Base-by-base conservation (phyloP, 805 yeast genomes). In the Teunomyces gatunensis region DNA sequence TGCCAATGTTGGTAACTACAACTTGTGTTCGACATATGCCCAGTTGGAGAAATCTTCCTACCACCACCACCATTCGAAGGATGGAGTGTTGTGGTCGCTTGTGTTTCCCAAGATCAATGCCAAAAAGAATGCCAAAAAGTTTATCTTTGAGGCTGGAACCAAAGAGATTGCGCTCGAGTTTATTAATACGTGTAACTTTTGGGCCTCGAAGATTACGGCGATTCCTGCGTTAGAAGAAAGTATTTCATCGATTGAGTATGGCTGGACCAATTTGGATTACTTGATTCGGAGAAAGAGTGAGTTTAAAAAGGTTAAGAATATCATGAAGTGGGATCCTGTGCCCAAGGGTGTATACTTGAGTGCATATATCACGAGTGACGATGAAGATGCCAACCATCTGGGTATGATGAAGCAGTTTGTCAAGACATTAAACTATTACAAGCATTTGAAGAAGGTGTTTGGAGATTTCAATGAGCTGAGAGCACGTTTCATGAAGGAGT, bases 151-250 rank as follows among this genome's bases (percentile, higher is more conserved):
- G 64, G 82, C 89, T 0, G 84, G 85, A 9, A 81, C 88, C 11
- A 61, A 70, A 20, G 87, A 83, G 54, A 79, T 80, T 49, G 94
- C 96, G 0, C 67, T 69, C 37, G 86, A 82, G 58, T 88, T 80
- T 64, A 81, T 87, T 13, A 79, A 84, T 54, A 81, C 92, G 4
- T 84, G 94, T 65, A 90, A 89, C 64, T 90, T 87, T 62, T 90
- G 97, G 96, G 88, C 95, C 2, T 87, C 92, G 1, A 78, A 94
- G 54, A 78, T 87, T 32, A 85, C 96, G 5, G 85, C 90, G 12
- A 84, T 88, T 17, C 96, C 96, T 3, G 75, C 83, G 0, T 60
- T 65, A 49, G 87, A 84, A 57, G 85, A 82, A 47, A 82, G 85
- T 52, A 74, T 87, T 28, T 82, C 89, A 2, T 83, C 92, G 46